phyloP scores from a whole-genome alignment of 1,139 yeast genomes.

The Scheffersomyces quercinus region DNA sequence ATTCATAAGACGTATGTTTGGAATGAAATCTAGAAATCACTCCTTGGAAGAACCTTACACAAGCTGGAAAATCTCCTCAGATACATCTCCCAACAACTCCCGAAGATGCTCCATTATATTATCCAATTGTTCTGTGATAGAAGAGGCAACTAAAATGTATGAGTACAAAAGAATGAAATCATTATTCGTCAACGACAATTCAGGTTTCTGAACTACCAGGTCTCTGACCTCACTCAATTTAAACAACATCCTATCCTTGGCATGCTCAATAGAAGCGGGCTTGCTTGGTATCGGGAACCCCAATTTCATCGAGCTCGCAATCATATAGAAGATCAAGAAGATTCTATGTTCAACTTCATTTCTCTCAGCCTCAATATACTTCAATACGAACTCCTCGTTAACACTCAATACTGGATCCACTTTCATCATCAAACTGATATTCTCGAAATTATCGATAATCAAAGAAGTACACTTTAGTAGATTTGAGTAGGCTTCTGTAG shows the following conservation, averaged over 20 bases:
- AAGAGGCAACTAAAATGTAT: constrained; percentile 68
- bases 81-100: constrained; percentile 62
- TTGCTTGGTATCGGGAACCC: constrained; percentile 78
- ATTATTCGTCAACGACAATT: constrained; percentile 45
- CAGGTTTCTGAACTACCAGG: constrained; percentile 4
- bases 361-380: constrained; percentile 58
- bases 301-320: constrained; percentile 72
- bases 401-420: constrained; percentile 57
- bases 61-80: constrained; percentile 52
- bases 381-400: constrained; percentile 58
- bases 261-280: constrained; percentile 77
- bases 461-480: constrained; percentile 59
- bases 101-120: constrained; percentile 55
- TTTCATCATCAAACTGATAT: constrained; percentile 65
- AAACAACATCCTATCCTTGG: constrained; percentile 66
- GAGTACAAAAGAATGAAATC: constrained; percentile 78
- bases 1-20: too few species aligned
- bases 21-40: too few species aligned
- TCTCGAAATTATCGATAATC: constrained; percentile 74
- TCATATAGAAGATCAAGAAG: constrained; percentile 72
- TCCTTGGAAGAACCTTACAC: constrained; percentile 19
- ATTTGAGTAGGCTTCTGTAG: constrained; percentile 49
- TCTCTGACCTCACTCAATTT: constrained; percentile 57
- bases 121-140: constrained; percentile 66
- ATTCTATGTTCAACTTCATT: constrained; percentile 70